Evolutionary conservation across 257 asterid species (phyloP).

Genomic region (Salvia rosmarinus): DNA sequence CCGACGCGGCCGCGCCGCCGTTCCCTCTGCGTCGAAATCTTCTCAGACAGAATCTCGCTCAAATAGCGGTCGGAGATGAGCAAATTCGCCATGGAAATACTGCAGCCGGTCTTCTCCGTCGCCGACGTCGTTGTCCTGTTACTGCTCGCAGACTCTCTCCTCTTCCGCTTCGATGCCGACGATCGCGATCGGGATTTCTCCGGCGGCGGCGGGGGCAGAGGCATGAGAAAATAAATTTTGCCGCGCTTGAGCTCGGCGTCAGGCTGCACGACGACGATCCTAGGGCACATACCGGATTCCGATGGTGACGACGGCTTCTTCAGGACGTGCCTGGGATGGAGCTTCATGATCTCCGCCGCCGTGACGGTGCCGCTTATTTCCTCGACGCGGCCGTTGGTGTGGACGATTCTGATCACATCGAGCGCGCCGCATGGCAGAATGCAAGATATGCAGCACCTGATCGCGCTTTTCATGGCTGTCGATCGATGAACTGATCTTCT

Average conservation of each 20-base stretch:
- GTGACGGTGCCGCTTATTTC: conserved; percentile 66
- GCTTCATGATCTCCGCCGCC: conserved; percentile 80
- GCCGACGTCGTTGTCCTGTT: background rate
- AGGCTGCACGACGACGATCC: conserved; percentile 69
- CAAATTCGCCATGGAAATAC: conserved; percentile 33
- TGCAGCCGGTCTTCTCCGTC: conserved; percentile 14
- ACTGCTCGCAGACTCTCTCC: conserved; percentile 36
- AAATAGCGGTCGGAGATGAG: conserved; percentile 64
- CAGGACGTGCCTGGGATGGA: conserved; percentile 78
- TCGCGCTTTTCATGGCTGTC: conserved; percentile 60
- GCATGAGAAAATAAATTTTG: conserved; percentile 88
- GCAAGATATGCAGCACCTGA: conserved; percentile 98
- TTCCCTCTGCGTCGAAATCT: conserved; percentile 62
- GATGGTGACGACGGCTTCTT: conserved; percentile 73
- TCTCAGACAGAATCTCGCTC: conserved; percentile 82
- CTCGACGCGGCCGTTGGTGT: conserved; percentile 79
- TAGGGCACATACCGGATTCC: conserved; percentile 59
- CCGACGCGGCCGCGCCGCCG: conserved; percentile 85
- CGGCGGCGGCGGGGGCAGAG: conserved; percentile 53
- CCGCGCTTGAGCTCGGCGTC: conserved; percentile 87
- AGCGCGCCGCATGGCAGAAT: conserved; percentile 94
- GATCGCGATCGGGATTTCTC: conserved; percentile 45
- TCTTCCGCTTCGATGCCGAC: conserved; percentile 42
- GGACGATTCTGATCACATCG: conserved; percentile 93
- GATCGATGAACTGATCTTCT: background rate